Evolutionary conservation across 2,329 filamentous ascomycete species (phyloP).

Genomic region (Alternaria triticina): DNA sequence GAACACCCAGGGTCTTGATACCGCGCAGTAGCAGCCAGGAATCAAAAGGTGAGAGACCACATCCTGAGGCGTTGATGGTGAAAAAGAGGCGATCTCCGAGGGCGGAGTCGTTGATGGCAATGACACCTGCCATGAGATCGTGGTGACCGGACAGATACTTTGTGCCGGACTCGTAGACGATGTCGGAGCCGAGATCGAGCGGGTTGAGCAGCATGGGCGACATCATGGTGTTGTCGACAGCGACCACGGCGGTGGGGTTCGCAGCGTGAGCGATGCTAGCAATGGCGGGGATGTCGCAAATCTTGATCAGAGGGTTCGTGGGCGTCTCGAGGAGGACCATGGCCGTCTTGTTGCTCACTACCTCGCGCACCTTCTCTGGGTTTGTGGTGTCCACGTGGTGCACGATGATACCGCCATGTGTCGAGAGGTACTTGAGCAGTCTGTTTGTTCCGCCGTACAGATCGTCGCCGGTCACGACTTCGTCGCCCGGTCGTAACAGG

Average conservation of each 20-base stretch:
- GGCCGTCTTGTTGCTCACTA: slow-evolving; percentile 79
- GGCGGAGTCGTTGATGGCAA: slow-evolving; percentile 82
- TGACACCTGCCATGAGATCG: slow-evolving; percentile 97
- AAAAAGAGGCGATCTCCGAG: slow-evolving; percentile 93
- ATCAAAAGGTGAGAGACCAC: slow-evolving; percentile 92
- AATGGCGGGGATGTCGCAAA: slow-evolving; percentile 88
- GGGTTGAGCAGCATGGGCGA: slow-evolving; percentile 94
- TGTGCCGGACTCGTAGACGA: slow-evolving; percentile 96
- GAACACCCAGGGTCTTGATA: slow-evolving; percentile 94
- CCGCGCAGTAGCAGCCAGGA: slow-evolving; percentile 94
- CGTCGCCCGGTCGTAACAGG: slow-evolving; percentile 87
- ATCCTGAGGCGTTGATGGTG: slow-evolving; percentile 95
- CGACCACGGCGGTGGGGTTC: slow-evolving; percentile 80
- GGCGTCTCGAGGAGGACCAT: slow-evolving; percentile 97
- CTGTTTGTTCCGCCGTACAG: slow-evolving; percentile 95
- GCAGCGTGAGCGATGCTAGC: slow-evolving; percentile 76
- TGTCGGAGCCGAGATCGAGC: slow-evolving; percentile 90
- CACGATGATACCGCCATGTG: slow-evolving; percentile 88
- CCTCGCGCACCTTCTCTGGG: slow-evolving; percentile 70
- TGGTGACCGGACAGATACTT: slow-evolving; percentile 98
- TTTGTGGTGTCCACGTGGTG: slow-evolving; percentile 95
- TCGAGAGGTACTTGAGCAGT: slow-evolving; percentile 87
- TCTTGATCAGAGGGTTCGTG: slow-evolving; percentile 97
- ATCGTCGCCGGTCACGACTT: slow-evolving; percentile 96
- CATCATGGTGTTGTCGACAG: slow-evolving; percentile 99